Evolutionary conservation across 2,329 filamentous ascomycete species (phyloP).

Genomic region (Sarocladiaceae sp.): DNA sequence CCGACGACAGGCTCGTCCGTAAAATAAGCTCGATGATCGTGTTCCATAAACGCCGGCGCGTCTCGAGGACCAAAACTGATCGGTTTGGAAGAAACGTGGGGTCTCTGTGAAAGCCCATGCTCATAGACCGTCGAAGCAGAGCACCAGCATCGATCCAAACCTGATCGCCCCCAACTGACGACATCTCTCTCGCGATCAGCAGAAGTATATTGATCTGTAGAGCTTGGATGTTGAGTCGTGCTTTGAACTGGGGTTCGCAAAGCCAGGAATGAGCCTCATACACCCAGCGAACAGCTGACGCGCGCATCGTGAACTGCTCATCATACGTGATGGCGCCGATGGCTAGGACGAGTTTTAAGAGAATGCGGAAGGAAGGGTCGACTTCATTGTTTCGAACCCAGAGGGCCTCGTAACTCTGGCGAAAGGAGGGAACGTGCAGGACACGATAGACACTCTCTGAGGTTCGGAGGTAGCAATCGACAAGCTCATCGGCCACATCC

Average conservation of each 20-base stretch:
- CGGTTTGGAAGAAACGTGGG: slow-evolving; percentile 31
- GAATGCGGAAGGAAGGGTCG: slow-evolving; percentile 43
- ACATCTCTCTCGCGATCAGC: slow-evolving; percentile 33
- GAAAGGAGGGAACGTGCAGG: slow-evolving; percentile 45
- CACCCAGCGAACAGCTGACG: slow-evolving; percentile 47
- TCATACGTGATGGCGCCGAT: slow-evolving; percentile 48
- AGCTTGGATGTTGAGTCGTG: slow-evolving; percentile 39
- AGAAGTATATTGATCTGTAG: slow-evolving; percentile 42
- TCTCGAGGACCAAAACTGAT: slow-evolving; percentile 33
- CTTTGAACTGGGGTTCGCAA: slow-evolving; percentile 46
- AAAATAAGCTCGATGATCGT: slow-evolving; percentile 43
- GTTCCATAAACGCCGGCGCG: slow-evolving; percentile 46
- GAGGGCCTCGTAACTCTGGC: slow-evolving; percentile 39
- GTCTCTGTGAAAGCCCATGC: slow-evolving; percentile 46
- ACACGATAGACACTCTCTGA: slow-evolving; percentile 42
- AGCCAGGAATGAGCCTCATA: slow-evolving; percentile 52
- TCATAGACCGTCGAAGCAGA: slow-evolving; percentile 38
- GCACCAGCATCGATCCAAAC: slow-evolving; percentile 40
- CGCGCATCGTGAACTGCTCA: slow-evolving; percentile 40
- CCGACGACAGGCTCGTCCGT: slow-evolving; percentile 38
- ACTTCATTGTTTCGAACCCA: slow-evolving; percentile 32
- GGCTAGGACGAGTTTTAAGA: slow-evolving; percentile 51
- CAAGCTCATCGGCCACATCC: slow-evolving; percentile 37
- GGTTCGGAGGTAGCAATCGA: slow-evolving; percentile 42
- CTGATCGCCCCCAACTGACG: slow-evolving; percentile 35